Evolutionary conservation across 148 eudicot species (phyloP), one percentile per base, ranked within the genome.

Genomic region (Cornus controversa): DNA sequence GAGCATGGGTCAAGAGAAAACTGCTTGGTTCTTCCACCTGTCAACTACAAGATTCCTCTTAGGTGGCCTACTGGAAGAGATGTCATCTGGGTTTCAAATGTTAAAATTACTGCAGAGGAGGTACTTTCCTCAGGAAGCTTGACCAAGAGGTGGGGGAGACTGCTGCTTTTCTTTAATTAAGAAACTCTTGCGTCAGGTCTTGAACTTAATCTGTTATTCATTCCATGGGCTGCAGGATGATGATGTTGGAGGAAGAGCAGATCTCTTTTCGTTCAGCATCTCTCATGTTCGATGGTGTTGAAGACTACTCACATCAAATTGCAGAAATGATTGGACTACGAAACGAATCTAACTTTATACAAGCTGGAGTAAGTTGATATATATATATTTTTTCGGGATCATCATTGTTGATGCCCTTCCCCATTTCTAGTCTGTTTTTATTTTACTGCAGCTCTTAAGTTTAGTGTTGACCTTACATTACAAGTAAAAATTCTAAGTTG

Each of bases 11-110:
- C 78, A 24, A 80, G 73, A 72, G 84, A 86, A 66, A 81, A 83
- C 78, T 96, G 99, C 85, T 84, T 96, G 84, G 88, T 92, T 81
- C 85, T 84, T 47, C 84, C 99, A 16, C 99, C 99, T 57, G 73
- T 77, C 27, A 89, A 87, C 75, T 96, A 96, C 84, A 90, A 76
- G 81, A 84, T 87, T 81, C 99, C 99, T 76, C 91, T 93, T 26
- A 82, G 99, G 77, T 96, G 98, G 98, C 99, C 99, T 72, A 86
- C 92, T 50, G 99, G 99, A 74, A 90, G 85, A 85, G 99, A 96
- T 87, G 93, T 96, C 74, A 96, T 96, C 71, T 96, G 98, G 99
- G 86, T 89, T 82, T 92, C 87, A 23, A 96, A 96, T 90, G 97
- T 96, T 42, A 93, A 90, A 81, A 92, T 96, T 78, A 92, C 95